phyloP scores from a whole-genome alignment of 139 green algal genomes.

The Haematococcus sp. region DNA sequence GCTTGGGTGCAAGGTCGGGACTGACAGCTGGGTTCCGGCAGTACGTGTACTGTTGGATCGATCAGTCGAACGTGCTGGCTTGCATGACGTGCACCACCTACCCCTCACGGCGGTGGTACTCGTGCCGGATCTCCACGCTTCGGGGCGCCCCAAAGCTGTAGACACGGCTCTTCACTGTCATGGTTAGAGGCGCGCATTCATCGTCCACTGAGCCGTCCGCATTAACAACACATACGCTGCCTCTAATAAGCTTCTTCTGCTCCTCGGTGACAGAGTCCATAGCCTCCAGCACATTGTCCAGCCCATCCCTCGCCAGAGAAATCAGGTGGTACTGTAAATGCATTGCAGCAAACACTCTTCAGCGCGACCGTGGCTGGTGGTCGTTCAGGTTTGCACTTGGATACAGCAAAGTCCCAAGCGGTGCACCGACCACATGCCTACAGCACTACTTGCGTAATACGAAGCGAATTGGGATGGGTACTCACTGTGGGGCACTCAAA shows the following conservation, averaged over 20 bases:
- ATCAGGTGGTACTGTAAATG: slow-evolving; percentile 1
- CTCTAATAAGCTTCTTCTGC: neutral
- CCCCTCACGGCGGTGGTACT: slow-evolving; percentile 10
- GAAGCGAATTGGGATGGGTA: neutral
- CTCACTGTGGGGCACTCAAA: slow-evolving; percentile 7
- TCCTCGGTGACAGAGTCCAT: neutral
- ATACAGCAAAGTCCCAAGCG: no score
- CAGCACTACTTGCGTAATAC: no score
- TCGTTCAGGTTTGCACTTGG: no score
- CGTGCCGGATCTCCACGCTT: slow-evolving; percentile 6
- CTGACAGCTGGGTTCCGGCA: no score
- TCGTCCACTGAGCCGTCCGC: slow-evolving; percentile 7
- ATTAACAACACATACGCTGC: slow-evolving; percentile 6
- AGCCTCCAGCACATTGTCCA: neutral
- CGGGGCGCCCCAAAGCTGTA: neutral
- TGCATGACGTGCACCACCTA: neutral
- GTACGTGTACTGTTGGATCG: neutral
- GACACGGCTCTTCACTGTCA: slow-evolving; percentile 7
- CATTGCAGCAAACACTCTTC: no score
- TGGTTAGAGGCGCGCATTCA: slow-evolving; percentile 9
- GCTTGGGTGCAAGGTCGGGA: no score
- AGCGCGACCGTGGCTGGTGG: no score
- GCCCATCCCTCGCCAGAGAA: neutral
- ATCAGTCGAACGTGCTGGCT: neutral
- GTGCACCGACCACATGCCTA: no score